Percentiles rank a stretch among this genome's conserved stretches.
Conservation (phyloP, 768 basidiomycete genomes). For the Tephrocybe rancida region DNA sequence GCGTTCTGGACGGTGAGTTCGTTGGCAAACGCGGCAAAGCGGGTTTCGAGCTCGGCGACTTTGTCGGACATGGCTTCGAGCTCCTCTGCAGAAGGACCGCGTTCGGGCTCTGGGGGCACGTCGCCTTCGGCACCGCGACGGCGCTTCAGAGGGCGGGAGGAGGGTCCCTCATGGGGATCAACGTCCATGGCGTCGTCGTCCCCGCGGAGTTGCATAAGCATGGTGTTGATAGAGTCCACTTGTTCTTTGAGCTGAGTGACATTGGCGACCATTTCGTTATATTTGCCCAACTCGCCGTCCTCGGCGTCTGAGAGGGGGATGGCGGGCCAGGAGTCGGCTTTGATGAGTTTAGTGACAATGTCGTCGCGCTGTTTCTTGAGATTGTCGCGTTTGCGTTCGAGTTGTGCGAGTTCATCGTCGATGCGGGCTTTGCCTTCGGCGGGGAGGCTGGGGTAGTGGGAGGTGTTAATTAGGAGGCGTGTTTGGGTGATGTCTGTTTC, state of each 20-base stretch:
- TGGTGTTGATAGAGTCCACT: conserved; percentile 22
- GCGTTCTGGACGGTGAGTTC: conserved; percentile 20
- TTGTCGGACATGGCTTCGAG: conserved; percentile 20
- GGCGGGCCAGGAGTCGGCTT: conserved; percentile 31
- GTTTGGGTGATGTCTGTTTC: conserved; percentile 18
- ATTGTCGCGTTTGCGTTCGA: conserved; percentile 23
- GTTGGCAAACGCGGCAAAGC: conserved; percentile 22
- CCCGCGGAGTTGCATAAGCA: conserved; percentile 15
- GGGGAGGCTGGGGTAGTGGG: conserved; percentile 11
- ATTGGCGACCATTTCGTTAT: conserved; percentile 22
- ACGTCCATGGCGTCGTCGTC: conserved; percentile 10
- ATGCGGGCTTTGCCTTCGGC: conserved; percentile 18
- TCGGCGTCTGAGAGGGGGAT: conserved; percentile 19
- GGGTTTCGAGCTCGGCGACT: conserved; percentile 17
- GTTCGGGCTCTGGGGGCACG: not conserved
- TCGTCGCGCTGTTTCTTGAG: conserved; percentile 19
- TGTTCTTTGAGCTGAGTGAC: conserved; percentile 22
- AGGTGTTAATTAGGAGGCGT: conserved; percentile 17
- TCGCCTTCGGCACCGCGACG: conserved; percentile 24
- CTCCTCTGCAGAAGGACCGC: conserved; percentile 10
- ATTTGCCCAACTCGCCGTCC: conserved; percentile 19
- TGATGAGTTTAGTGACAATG: conserved; percentile 18
- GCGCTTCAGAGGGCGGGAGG: conserved; percentile 27
- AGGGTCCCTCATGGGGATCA: conserved; percentile 12
- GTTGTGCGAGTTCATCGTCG: conserved; percentile 14